A percentile compares a stretch with the other conserved stretches of the same genome.
Conservation (phyloP, 2,329 filamentous ascomycete genomes). For the Beauveria pseudobassiana region DNA sequence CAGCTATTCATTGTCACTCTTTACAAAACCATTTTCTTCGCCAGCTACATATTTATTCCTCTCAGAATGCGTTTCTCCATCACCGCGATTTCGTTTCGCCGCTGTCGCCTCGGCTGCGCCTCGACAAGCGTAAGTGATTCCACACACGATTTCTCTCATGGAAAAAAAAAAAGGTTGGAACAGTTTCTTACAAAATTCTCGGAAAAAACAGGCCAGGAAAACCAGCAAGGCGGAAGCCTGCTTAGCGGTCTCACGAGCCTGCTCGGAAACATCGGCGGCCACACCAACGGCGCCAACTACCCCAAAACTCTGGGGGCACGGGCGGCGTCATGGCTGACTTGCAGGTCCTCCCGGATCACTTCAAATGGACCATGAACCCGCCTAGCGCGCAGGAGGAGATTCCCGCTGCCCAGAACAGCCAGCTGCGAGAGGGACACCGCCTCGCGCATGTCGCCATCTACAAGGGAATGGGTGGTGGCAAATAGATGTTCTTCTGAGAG, state of each 20-base stretch:
- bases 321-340: background rate
- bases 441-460: slow-evolving; percentile 1
- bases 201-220: background rate
- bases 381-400: background rate
- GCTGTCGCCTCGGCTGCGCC: background rate
- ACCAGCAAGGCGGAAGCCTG: background rate
- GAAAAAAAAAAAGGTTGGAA: background rate
- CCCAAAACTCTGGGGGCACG: background rate
- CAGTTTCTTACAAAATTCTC: background rate
- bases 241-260: slow-evolving; percentile 1
- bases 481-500: background rate
- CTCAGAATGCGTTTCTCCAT: slow-evolving; percentile 3
- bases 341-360: slow-evolving; percentile 4
- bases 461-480: background rate
- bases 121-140: slow-evolving; percentile 3
- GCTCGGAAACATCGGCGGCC: slow-evolving; percentile 6
- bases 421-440: slow-evolving; percentile 8
- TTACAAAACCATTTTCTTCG: background rate
- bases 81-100: background rate
- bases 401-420: background rate
- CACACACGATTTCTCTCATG: background rate
- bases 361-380: slow-evolving; percentile 4
- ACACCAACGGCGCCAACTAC: slow-evolving; percentile 2
- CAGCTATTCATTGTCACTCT: background rate
- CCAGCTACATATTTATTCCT: background rate